Conservation (phyloP, 2,329 filamentous ascomycete species). For the Zasmidium citrigriseum region DNA sequence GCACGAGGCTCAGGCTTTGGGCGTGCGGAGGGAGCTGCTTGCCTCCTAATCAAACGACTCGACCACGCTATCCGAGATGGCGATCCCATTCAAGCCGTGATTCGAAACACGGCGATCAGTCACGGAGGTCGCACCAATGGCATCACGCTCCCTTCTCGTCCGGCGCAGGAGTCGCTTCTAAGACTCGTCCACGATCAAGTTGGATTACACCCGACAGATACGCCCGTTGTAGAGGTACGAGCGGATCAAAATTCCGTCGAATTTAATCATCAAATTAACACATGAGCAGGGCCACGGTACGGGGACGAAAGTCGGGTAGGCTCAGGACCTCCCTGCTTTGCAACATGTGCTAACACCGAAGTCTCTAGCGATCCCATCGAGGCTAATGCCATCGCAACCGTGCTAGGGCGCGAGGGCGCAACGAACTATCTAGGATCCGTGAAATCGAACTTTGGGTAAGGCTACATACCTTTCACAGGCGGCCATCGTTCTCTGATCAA, state of each 20-base stretch:
- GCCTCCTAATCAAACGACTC: constrained; percentile 47
- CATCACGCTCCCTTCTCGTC: constrained; percentile 29
- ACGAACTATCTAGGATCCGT: neutral
- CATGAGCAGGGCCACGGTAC: constrained; percentile 1
- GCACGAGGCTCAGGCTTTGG: constrained; percentile 51
- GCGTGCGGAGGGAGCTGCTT: constrained; percentile 56
- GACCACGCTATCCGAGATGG: constrained; percentile 47
- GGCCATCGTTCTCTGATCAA: too few relatives aligned
- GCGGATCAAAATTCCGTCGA: neutral
- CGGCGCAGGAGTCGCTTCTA: constrained; percentile 4
- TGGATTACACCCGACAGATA: neutral
- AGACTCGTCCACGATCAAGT: neutral
- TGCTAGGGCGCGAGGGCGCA: neutral
- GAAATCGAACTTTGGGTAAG: neutral
- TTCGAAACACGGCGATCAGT: constrained; percentile 32
- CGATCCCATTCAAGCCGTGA: constrained; percentile 44
- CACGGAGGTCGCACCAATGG: constrained; percentile 38
- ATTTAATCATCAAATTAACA: neutral
- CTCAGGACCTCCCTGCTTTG: too few relatives aligned
- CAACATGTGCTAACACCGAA: too few relatives aligned
- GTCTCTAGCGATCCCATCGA: constrained; percentile 2
- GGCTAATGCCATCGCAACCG: neutral
- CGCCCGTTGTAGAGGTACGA: constrained; percentile 5
- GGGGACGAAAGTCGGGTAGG: neutral
- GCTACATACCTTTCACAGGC: too few relatives aligned